Percentiles rank a stretch among this genome's conserved stretches.
Conservation (phyloP, 352 stramenopile genomes). For the Phytophthora citricola region DNA sequence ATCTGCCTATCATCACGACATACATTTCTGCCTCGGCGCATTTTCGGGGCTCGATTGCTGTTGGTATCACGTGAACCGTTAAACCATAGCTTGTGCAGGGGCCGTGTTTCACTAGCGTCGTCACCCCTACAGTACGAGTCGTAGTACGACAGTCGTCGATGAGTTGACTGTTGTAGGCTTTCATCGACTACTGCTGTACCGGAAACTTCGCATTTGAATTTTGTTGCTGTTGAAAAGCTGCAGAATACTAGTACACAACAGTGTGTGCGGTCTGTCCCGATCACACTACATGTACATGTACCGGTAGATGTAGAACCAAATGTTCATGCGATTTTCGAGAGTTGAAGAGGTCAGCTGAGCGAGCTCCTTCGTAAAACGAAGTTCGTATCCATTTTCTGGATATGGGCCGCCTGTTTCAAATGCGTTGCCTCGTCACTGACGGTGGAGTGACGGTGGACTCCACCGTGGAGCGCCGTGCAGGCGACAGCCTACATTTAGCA, state of each 20-base stretch:
- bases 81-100: neutral
- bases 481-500: constrained; percentile 2
- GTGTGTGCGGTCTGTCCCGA: too few relatives aligned
- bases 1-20: constrained; percentile 26
- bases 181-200: too few relatives aligned
- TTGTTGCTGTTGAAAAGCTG: too few relatives aligned
- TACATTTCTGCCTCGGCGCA: constrained; percentile 29
- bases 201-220: too few relatives aligned
- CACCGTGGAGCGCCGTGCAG: constrained; percentile 4
- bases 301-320: too few relatives aligned
- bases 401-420: neutral
- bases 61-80: constrained; percentile 1
- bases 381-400: neutral
- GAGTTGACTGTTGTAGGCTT: neutral
- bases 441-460: neutral
- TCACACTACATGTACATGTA: too few relatives aligned
- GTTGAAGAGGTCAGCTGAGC: neutral
- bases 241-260: too few relatives aligned
- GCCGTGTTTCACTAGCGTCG: neutral
- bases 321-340: too few relatives aligned
- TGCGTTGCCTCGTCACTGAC: constrained; percentile 18
- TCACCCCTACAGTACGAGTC: neutral
- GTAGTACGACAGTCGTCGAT: neutral
- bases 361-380: neutral
- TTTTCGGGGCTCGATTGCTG: constrained; percentile 22